Base-by-base conservation (phyloP, 2,329 filamentous ascomycete genomes). In the Chrysoporthe deuterocubensis region DNA sequence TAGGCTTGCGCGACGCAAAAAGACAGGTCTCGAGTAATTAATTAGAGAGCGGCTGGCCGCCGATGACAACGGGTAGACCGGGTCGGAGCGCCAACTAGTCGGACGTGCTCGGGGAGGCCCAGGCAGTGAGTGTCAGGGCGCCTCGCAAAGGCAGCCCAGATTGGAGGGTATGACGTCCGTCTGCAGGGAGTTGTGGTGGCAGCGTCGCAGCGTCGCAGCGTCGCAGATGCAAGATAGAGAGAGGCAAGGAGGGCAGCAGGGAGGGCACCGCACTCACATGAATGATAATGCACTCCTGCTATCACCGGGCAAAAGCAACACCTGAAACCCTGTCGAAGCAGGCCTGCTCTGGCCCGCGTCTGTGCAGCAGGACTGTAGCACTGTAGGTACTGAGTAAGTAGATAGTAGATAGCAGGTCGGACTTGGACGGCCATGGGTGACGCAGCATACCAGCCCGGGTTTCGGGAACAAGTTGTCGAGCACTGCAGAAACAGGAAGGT, bases 401-500 rank as follows among this genome's bases (percentile, higher is more conserved):
- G 44, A 46, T 32, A 52, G 34, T 13, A 46, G 44, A 46, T 46
- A 46, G 34, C 32, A 57, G 8, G 14, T 40, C 54, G 54, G 54
- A 13, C 3, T 57, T 57, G 54, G 54, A 7, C 14, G 2, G 18
- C 21, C 54, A 40, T 42, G 37, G 57, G 5, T 21, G 60, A 59
- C 40, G 37, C 40, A 44, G 43, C 32, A 60, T 44, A 21, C 37
- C 57, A 60, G 21, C 8, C 54, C 61, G 61, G 61, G 46, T n/a
- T 54, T 43, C 61, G 48, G 48, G 61, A 18, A 54, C 61, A 32
- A 21, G 50, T 34, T 32, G 26, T 32, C 21, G 26, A 9, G 48
- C 42, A 37, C 59, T 61, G 21, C 59, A 61, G 59, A 61, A 61
- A 46, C 6, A 13, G 59, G 59, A 61, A 61, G 59, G 59, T 61